phyloP scores from a whole-genome alignment of 495 filamentous ascomycete species.

The Lichina pygmaea region DNA sequence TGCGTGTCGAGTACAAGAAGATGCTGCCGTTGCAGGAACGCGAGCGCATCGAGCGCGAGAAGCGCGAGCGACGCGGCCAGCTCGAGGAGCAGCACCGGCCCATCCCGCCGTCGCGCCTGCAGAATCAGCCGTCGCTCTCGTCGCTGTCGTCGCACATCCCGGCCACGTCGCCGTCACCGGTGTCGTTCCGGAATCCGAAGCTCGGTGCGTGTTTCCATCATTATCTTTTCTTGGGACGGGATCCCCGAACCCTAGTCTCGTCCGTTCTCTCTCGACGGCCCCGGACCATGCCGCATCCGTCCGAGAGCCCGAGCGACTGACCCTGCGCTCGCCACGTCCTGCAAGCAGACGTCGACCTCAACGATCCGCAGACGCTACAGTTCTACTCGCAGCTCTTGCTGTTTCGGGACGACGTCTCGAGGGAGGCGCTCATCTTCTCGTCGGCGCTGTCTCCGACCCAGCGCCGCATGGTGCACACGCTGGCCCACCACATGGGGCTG shows the following conservation, averaged over 20 bases:
- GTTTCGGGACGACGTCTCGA: constrained; percentile 52
- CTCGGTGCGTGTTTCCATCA: constrained; percentile 21
- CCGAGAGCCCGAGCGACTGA: constrained; percentile 8
- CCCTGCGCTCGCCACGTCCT: constrained; percentile 4
- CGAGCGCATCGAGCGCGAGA: constrained; percentile 89
- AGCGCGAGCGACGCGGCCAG: constrained; percentile 86
- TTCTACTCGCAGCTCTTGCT: constrained; percentile 75
- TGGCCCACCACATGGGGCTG: constrained; percentile 85
- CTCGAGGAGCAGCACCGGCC: constrained; percentile 88
- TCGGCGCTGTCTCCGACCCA: constrained; percentile 52
- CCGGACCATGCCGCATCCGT: background rate
- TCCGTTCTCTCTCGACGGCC: no score
- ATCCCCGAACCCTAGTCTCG: background rate
- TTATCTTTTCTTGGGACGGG: background rate
- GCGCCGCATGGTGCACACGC: constrained; percentile 69
- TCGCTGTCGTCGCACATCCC: constrained; percentile 44
- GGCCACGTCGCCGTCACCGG: constrained; percentile 45
- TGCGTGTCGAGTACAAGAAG: constrained; percentile 97
- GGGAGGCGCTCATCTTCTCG: constrained; percentile 66
- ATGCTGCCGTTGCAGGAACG: constrained; percentile 89
- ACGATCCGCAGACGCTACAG: constrained; percentile 62
- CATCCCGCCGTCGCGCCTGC: constrained; percentile 32
- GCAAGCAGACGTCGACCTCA: constrained; percentile 49
- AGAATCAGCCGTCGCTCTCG: constrained; percentile 61
- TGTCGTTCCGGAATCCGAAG: constrained; percentile 31